Conservation (phyloP, 2,329 filamentous ascomycete species). For the Neocatenulostroma microsporum region DNA sequence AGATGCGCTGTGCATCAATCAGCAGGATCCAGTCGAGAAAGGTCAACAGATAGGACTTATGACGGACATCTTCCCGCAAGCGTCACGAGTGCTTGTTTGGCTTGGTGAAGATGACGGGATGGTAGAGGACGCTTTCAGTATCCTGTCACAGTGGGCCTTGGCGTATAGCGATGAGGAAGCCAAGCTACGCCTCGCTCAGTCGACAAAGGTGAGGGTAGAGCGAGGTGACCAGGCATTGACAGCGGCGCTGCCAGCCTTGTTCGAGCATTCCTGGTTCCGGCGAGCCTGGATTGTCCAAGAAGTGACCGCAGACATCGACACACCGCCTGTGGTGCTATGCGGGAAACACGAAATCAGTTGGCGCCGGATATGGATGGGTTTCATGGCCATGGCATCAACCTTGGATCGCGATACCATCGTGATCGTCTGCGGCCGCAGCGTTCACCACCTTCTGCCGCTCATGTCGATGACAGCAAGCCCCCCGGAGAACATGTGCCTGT, state of each 20-base stretch:
- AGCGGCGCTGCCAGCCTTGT: not conserved
- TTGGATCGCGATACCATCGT: not conserved
- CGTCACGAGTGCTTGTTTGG: constrained; percentile 5
- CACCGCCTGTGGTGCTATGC: constrained; percentile 3
- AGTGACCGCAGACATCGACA: not conserved
- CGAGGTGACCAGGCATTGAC: too few relatives aligned
- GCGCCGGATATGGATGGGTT: not conserved
- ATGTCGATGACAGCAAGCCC: not conserved
- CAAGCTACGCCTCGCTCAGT: not conserved
- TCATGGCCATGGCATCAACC: not conserved
- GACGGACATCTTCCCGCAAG: constrained; percentile 1
- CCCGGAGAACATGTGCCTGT: not conserved
- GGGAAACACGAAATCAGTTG: constrained; percentile 2
- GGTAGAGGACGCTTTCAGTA: too few relatives aligned
- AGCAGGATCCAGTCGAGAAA: constrained; percentile 1
- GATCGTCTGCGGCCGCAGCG: not conserved
- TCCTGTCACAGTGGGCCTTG: not conserved
- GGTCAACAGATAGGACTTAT: constrained; percentile 3
- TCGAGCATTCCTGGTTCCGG: constrained; percentile 1
- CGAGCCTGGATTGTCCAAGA: constrained; percentile 8
- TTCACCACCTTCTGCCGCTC: not conserved
- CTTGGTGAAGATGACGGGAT: constrained; percentile 4
- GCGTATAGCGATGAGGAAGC: not conserved
- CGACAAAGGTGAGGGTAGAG: not conserved
- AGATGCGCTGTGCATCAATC: constrained; percentile 6